Evolutionary conservation across 352 stramenopile species (phyloP).

Genomic region (Phytopythium montanum): DNA sequence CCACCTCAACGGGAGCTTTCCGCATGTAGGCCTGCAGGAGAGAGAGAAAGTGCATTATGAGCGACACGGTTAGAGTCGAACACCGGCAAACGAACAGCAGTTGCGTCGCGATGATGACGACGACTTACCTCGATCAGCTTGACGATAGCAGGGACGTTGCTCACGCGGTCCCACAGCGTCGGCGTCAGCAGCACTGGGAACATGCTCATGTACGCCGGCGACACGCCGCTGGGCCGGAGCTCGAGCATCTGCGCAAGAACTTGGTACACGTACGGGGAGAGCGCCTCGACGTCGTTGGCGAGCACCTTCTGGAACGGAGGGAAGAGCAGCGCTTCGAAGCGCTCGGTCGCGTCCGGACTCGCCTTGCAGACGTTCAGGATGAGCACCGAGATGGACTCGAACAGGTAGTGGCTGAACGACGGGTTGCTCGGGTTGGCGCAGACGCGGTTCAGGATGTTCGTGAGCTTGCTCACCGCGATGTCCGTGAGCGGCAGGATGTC

Average conservation of each 20-base stretch:
- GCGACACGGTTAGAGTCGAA: neutral
- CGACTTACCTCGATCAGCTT: slow-evolving; percentile 87
- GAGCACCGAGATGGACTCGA: slow-evolving; percentile 97
- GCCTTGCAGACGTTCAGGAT: slow-evolving; percentile 92
- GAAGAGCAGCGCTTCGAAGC: slow-evolving; percentile 96
- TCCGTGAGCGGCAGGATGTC: slow-evolving; percentile 91
- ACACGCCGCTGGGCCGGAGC: slow-evolving; percentile 85
- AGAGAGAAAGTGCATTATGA: neutral
- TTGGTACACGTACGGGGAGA: slow-evolving; percentile 99
- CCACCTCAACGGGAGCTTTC: slow-evolving; percentile 90
- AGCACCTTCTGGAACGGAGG: slow-evolving; percentile 97
- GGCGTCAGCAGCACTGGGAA: slow-evolving; percentile 94
- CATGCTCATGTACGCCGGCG: slow-evolving; percentile 93
- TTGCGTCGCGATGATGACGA: neutral
- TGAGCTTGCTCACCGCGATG: slow-evolving; percentile 95
- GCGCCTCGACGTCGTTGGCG: slow-evolving; percentile 93
- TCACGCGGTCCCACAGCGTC: slow-evolving; percentile 94
- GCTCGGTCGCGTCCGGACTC: slow-evolving; percentile 66
- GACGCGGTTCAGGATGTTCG: slow-evolving; percentile 90
- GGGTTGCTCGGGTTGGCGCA: slow-evolving; percentile 98
- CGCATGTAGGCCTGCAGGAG: slow-evolving; percentile 90
- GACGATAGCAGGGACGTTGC: slow-evolving; percentile 96
- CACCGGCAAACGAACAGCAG: neutral
- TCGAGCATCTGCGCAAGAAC: slow-evolving; percentile 98
- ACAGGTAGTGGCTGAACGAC: slow-evolving; percentile 99